Evolutionary conservation across 2,329 filamentous ascomycete species (phyloP).

Genomic region (Fusarium albidum): DNA sequence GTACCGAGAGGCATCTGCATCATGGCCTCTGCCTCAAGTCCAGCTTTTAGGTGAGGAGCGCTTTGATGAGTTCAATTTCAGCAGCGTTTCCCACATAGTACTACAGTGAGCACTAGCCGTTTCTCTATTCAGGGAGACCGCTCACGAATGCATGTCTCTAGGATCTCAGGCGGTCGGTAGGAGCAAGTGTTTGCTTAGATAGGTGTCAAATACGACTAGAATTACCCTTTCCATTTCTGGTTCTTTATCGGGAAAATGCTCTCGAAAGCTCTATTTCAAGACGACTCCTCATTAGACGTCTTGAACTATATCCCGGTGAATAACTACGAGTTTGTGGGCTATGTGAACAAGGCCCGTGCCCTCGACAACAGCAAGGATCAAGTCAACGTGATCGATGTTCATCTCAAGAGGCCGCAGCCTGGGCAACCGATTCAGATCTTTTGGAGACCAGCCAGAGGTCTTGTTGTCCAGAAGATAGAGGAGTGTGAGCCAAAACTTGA

Average conservation of each 20-base stretch:
- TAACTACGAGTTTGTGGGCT: background rate
- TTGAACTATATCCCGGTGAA: background rate
- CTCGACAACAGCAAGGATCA: background rate
- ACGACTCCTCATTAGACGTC: background rate
- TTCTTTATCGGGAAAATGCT: constrained; percentile 1
- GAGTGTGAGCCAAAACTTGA: background rate
- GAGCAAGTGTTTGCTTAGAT: background rate
- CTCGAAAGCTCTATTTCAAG: background rate
- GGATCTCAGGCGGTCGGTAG: background rate
- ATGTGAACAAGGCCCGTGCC: background rate
- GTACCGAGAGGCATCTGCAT: background rate
- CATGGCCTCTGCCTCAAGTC: background rate
- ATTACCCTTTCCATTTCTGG: background rate
- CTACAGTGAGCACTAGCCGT: background rate
- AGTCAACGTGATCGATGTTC: background rate
- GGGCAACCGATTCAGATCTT: background rate
- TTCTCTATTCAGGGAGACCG: background rate
- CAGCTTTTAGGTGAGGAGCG: background rate
- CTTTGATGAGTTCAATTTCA: background rate
- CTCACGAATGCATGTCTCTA: background rate
- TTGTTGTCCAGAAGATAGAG: background rate
- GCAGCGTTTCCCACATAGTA: background rate
- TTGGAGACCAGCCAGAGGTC: background rate
- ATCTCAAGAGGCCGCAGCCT: background rate
- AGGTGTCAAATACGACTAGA: background rate